phyloP scores from a whole-genome alignment of 164 flowering plant species.

The Litsea cubeba region DNA sequence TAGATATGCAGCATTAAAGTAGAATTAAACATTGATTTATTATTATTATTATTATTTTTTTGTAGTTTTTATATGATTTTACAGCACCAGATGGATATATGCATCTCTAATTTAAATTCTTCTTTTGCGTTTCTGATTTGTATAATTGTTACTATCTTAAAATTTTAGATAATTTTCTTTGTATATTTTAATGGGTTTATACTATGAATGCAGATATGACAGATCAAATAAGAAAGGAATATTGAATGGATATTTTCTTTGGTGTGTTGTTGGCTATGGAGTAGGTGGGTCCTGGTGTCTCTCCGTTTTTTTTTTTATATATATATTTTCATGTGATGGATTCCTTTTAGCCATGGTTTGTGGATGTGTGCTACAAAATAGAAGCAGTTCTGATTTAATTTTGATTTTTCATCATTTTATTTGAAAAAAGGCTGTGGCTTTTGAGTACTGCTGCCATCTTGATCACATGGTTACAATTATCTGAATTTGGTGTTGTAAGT shows the following conservation, averaged over 20 bases:
- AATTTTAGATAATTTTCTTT: neutral
- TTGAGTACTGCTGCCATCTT: neutral
- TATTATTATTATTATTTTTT: too few species aligned
- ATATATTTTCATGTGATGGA: neutral
- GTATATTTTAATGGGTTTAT: neutral
- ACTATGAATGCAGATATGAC: conserved; percentile 61
- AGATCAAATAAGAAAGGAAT: conserved; percentile 57
- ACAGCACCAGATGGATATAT: neutral
- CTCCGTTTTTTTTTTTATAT: neutral
- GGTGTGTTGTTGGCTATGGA: conserved; percentile 77
- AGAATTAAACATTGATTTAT: too few species aligned
- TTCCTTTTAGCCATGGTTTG: neutral
- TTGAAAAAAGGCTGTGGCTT: neutral
- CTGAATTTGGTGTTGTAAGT: neutral
- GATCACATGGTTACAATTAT: neutral
- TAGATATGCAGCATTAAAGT: too few species aligned
- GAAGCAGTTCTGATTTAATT: neutral
- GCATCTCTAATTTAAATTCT: neutral
- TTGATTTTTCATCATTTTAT: too few species aligned
- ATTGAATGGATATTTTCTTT: conserved; percentile 69
- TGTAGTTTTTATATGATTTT: too few species aligned
- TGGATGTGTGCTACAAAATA: neutral
- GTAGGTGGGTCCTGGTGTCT: conserved; percentile 46
- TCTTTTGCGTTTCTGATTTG: neutral
- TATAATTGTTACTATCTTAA: neutral